Evolutionary conservation across 192 early-diverging fungal genomes (phyloP), one percentile per base, ranked within the genome.

Genomic region (Entomortierella beljakovae): DNA sequence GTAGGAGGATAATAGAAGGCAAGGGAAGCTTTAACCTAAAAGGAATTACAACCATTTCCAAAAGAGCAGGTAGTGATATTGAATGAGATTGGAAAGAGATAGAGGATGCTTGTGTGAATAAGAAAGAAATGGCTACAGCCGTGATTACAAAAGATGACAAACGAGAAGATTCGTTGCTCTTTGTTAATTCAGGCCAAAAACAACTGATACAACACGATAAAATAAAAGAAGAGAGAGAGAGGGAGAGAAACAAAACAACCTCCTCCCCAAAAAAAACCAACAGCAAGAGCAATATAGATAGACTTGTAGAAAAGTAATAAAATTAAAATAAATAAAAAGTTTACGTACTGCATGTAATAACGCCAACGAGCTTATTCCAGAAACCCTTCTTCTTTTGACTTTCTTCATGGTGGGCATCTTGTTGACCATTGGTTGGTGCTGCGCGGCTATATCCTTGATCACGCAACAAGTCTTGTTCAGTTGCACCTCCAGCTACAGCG

Each of bases 281-380:
- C 20, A 53, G 22, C 34, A 31, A 32, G 16, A 29, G 23, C 2
- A 2, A 66, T 18, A 56, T 2, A 56, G 43, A 28, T 5, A 18
- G 54, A 6, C 13, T 33, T 3, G 43, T 33, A 32, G 22, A 37
- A 32, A 42, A 46, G 20, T 42, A 35, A 46, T 4, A 31, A 54
- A 61, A 60, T 5, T 23, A 31, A 64, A 20, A 33, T 42, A 59
- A 58, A 3, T 51, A 38, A 1, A 37, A 1, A 53, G 29, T 35
- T 23, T 55, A 67, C 76, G 65, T 80, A 80, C 82, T 83, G 66
- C 82, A 83, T 23, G 82, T 83, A 50, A 83, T 83, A 34, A 83
- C 77, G 43, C 82, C 71, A 8, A 83, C 80, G 20, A 83, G 57
- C 50, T 83, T 83, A 72, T 75, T 79, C 77, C 76, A 80, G 70